Evolutionary conservation across 352 stramenopile species (phyloP).

Genomic region (Phytophthora cryptogea): DNA sequence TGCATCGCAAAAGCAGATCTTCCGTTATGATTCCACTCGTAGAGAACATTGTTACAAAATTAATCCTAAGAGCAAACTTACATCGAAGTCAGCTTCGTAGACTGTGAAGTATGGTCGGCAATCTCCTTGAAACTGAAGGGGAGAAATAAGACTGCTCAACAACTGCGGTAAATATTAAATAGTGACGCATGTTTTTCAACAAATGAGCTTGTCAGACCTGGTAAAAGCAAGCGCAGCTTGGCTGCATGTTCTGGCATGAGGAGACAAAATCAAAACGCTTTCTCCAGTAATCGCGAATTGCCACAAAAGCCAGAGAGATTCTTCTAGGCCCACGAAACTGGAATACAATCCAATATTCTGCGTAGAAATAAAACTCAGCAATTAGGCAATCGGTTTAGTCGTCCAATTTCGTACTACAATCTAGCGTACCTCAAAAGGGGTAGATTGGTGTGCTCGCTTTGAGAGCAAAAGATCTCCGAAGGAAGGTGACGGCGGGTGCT

Average conservation of each 20-base stretch:
- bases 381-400: neutral
- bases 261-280: constrained; percentile 79
- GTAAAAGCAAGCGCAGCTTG: constrained; percentile 81
- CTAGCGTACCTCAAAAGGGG: constrained; percentile 60
- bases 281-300: constrained; percentile 85
- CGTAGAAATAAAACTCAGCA: constrained; percentile 3
- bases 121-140: constrained; percentile 80
- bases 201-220: constrained; percentile 42
- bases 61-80: constrained; percentile 19
- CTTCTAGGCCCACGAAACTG: constrained; percentile 79
- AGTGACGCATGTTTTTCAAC: neutral
- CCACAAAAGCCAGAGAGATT: constrained; percentile 82
- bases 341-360: constrained; percentile 85
- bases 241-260: constrained; percentile 78
- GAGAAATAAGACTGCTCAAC: constrained; percentile 68
- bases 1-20: constrained; percentile 3
- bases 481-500: constrained; percentile 52
- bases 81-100: constrained; percentile 87
- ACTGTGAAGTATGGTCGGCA: constrained; percentile 87
- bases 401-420: neutral
- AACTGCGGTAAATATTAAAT: neutral
- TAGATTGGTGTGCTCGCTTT: constrained; percentile 50
- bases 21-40: constrained; percentile 1
- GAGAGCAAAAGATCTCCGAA: constrained; percentile 77
- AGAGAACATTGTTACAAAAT: no score